Base-by-base conservation (phyloP, 495 filamentous ascomycete species). In the Hypoxylon fragiforme region DNA sequence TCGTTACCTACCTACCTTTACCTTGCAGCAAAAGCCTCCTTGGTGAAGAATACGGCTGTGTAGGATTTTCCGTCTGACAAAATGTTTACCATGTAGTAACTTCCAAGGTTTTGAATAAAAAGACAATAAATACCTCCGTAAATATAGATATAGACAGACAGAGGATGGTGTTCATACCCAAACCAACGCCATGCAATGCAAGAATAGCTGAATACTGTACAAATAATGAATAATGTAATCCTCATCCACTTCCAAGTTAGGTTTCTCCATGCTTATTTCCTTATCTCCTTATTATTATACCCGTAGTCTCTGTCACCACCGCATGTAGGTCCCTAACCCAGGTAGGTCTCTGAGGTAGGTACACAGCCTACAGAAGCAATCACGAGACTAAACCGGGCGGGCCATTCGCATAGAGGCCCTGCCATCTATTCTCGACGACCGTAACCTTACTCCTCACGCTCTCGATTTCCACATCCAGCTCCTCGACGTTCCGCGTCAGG, bases 391-490 rank as follows among this genome's bases (percentile, higher is more conserved):
- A 11, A 14, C 51, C 53, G 12, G 51, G 45, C 7, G 54, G 52
- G 8, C 59, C 62, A 24, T 60, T 61, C 12, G 70, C 52, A 63
- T 81, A 82, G 3, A 79, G 22, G 2, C 75, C 79, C 16, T 71
- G 72, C 72, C 77, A 81, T 38, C 66, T 59, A 54, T 73, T 68
- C 48, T 88, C 85, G 24, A 89, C 72, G 20, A 73, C 71, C 12
- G 60, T 69, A 3, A 90, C 75, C 54, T 77, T 73, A 20, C 69
- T 62, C 19, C 73, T 79, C 9, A 91, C 73, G 19, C 76, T 78
- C 66, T 89, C 85, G 57, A 96, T 92, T 73, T 98, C 94, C 18
- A 71, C 78, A 30, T 85, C 87, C 38, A 98, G 69, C 66, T 98
- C 94, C 44, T 91, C 88, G 20, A 92, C 64, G 67, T 96, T 98